phyloP scores from a whole-genome alignment of 345 rosid species.

The Abelmoschus esculentus region DNA sequence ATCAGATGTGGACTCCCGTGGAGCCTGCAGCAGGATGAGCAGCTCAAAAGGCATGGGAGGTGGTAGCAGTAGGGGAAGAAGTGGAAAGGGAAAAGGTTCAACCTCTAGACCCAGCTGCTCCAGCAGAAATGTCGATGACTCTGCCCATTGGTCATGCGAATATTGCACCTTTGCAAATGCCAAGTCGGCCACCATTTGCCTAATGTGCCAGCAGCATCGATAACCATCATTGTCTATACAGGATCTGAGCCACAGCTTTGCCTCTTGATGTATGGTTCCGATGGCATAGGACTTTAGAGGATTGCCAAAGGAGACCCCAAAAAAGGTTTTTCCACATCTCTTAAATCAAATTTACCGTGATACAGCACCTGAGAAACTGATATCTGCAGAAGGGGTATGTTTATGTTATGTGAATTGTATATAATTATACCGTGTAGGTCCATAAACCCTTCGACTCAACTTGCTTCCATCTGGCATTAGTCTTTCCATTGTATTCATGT shows the following conservation, averaged over 20 bases:
- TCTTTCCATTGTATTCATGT: background rate
- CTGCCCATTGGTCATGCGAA: conserved; percentile 73
- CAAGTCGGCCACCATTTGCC: conserved; percentile 49
- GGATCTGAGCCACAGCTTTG: background rate
- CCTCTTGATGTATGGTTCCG: background rate
- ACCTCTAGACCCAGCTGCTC: conserved; percentile 52
- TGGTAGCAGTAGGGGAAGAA: conserved; percentile 24
- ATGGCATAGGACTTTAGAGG: background rate
- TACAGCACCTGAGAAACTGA: background rate
- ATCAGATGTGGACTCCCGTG: conserved; percentile 58
- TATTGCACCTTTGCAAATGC: conserved; percentile 61
- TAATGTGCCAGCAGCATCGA: conserved; percentile 56
- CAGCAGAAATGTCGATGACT: conserved; percentile 34
- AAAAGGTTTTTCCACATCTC: background rate
- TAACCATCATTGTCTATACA: conserved; percentile 8
- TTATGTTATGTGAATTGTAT: conserved; percentile 2
- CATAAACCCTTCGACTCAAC: background rate
- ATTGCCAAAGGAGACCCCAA: background rate
- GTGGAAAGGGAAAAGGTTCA: conserved; percentile 41
- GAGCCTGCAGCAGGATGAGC: conserved; percentile 41
- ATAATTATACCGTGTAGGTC: conserved; percentile 2
- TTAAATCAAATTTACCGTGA: background rate
- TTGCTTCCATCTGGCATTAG: background rate
- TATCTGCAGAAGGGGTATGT: background rate
- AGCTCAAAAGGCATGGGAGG: conserved; percentile 45